Evolutionary conservation across 1,284 basidiomycete genomes (phyloP).

Genomic region (Lentinus polychrous): DNA sequence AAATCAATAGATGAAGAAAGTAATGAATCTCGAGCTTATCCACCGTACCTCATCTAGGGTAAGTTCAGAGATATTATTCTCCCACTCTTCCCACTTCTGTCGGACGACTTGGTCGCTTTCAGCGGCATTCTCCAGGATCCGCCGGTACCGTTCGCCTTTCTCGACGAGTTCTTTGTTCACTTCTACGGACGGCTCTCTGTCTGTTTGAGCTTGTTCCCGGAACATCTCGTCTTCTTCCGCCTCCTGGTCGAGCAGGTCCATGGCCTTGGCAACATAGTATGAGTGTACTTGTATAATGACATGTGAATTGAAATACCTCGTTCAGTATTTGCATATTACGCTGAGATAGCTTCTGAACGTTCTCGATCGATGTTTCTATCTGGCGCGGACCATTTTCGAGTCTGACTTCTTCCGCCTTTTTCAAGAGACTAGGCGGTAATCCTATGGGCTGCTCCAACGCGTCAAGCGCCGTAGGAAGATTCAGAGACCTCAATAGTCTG

Average conservation of each 20-base stretch:
- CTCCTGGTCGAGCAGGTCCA: slow-evolving; percentile 86
- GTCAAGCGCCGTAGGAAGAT: slow-evolving; percentile 83
- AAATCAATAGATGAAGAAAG: slow-evolving; percentile 1
- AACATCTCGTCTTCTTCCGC: slow-evolving; percentile 80
- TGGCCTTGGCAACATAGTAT: slow-evolving; percentile 43
- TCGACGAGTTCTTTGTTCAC: slow-evolving; percentile 71
- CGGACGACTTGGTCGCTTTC: slow-evolving; percentile 73
- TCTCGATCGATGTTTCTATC: slow-evolving; percentile 68
- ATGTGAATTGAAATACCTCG: slow-evolving; percentile 47
- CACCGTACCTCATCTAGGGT: slow-evolving; percentile 62
- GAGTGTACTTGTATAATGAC: neutral
- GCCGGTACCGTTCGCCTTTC: slow-evolving; percentile 67
- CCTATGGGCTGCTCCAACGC: slow-evolving; percentile 84
- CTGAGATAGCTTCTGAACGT: slow-evolving; percentile 63
- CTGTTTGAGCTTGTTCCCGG: slow-evolving; percentile 40
- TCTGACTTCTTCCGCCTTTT: slow-evolving; percentile 83
- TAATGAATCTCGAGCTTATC: neutral
- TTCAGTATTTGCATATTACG: slow-evolving; percentile 63
- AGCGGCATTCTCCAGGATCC: slow-evolving; percentile 66
- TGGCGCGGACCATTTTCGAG: slow-evolving; percentile 68
- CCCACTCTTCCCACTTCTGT: slow-evolving; percentile 85
- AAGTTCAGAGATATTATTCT: slow-evolving; percentile 63
- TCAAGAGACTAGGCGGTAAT: slow-evolving; percentile 81
- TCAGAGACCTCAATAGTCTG: slow-evolving; percentile 68
- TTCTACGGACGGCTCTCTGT: slow-evolving; percentile 64